Conservation (phyloP, 164 flowering plant species). For the Chloranthus sessilifolius region DNA sequence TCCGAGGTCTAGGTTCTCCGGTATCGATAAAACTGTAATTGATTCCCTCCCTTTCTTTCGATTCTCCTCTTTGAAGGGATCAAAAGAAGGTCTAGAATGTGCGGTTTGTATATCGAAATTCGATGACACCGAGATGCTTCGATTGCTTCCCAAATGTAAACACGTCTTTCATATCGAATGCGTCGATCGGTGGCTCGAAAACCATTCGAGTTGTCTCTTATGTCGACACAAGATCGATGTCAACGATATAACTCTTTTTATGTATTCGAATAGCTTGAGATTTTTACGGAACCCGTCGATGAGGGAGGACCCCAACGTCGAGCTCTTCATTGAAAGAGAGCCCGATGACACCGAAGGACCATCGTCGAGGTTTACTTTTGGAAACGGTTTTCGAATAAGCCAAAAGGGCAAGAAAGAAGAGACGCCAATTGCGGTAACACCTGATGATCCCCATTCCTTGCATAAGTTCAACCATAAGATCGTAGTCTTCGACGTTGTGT, state of each 20-base stretch:
- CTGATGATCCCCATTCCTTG: conserved; percentile 15
- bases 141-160: conserved; percentile 76
- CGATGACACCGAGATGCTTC: conserved; percentile 61
- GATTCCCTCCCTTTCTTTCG: conserved; percentile 89
- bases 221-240: conserved; percentile 51
- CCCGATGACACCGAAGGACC: conserved; percentile 17
- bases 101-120: conserved; percentile 76
- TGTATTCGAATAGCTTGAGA: conserved; percentile 51
- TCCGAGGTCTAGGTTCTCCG: conserved; percentile 34
- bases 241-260: conserved; percentile 35
- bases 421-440: conserved; percentile 14
- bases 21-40: conserved; percentile 61
- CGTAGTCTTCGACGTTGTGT: conserved; percentile 48
- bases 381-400: conserved; percentile 30
- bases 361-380: conserved; percentile 35
- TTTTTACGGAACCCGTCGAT: conserved; percentile 31
- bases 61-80: conserved; percentile 73
- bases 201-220: conserved; percentile 83
- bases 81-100: conserved; percentile 79
- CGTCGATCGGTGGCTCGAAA: conserved; percentile 86
- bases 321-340: conserved; percentile 32
- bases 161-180: conserved; percentile 87
- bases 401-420: conserved; percentile 17
- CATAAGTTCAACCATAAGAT: conserved; percentile 66
- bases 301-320: conserved; percentile 33